Evolutionary conservation across 768 basidiomycete species (phyloP).

Genomic region (Amylocystis lapponica): DNA sequence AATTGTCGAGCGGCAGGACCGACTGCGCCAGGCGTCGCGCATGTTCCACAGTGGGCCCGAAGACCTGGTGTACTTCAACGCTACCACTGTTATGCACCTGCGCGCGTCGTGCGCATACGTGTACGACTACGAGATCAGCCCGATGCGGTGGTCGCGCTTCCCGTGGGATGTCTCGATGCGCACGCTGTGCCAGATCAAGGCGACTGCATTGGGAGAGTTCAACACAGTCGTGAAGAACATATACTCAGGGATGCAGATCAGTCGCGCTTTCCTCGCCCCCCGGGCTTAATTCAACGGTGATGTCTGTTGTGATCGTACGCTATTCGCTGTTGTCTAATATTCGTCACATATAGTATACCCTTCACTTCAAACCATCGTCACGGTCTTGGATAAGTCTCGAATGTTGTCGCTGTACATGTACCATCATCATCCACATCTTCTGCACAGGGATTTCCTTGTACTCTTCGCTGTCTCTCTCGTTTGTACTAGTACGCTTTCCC

Average conservation of each 20-base stretch:
- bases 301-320: no score
- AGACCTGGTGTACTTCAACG: constrained; percentile 22
- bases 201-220: constrained; percentile 31
- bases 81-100: constrained; percentile 29
- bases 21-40: constrained; percentile 36
- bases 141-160: constrained; percentile 32
- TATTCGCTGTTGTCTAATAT: no score
- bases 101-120: constrained; percentile 50
- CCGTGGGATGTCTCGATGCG: constrained; percentile 54
- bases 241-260: constrained; percentile 31
- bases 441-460: no score
- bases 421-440: no score
- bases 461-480: no score
- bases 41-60: constrained; percentile 32
- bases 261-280: constrained; percentile 3
- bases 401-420: no score
- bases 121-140: constrained; percentile 24
- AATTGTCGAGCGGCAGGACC: constrained; percentile 45
- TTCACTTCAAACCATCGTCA: no score
- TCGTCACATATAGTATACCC: no score
- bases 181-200: constrained; percentile 48
- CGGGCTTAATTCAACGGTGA: no score
- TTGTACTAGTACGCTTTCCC: no score
- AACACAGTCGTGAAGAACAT: constrained; percentile 39
- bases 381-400: no score